phyloP scores from a whole-genome alignment of 257 asterid genomes.

The Mentha longifolia region DNA sequence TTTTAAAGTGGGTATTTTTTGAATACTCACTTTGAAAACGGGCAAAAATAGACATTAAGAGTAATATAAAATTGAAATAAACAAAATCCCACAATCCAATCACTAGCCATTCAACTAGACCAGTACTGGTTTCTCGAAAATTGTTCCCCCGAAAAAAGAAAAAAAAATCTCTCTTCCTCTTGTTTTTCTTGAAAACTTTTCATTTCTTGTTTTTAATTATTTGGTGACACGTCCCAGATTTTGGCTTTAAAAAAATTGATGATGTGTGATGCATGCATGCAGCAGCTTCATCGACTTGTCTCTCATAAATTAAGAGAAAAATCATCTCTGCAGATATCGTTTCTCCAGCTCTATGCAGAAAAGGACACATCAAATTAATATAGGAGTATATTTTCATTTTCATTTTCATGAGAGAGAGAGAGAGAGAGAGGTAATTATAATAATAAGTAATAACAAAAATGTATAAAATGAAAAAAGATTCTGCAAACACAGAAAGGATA shows the following conservation, averaged over 20 bases:
- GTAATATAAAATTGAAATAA: no score
- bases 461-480: background rate
- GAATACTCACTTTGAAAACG: no score
- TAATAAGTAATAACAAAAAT: background rate
- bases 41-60: no score
- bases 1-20: no score
- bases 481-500: slow-evolving; percentile 13
- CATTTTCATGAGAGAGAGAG: background rate
- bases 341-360: slow-evolving; percentile 36
- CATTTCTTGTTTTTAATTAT: slow-evolving; percentile 8
- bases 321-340: background rate
- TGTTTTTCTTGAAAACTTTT: background rate
- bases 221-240: background rate
- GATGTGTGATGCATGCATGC: slow-evolving; percentile 45
- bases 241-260: slow-evolving; percentile 17
- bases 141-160: slow-evolving; percentile 18
- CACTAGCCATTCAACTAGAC: slow-evolving; percentile 30
- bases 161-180: no score
- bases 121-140: slow-evolving; percentile 19
- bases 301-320: slow-evolving; percentile 10
- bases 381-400: background rate
- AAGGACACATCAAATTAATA: slow-evolving; percentile 22
- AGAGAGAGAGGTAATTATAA: background rate
- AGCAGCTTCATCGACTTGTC: slow-evolving; percentile 40
- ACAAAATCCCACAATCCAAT: slow-evolving; percentile 10